phyloP scores from a whole-genome alignment of 192 early-diverging fungal species.

The Linnemannia schmuckeri region DNA sequence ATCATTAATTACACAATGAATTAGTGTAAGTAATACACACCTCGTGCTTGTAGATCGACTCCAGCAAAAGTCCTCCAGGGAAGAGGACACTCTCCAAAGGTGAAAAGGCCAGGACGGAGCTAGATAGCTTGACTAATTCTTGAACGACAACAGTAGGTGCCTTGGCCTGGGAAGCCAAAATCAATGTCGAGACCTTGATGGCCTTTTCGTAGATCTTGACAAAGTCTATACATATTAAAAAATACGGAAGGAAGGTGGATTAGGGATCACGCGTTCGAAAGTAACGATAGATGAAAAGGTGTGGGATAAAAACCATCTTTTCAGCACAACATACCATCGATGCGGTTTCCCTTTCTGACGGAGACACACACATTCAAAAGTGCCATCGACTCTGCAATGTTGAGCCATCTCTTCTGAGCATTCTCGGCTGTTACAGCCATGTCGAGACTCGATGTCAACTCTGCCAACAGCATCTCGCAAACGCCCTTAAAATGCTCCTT shows the following conservation, averaged over 20 bases:
- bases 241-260: background rate
- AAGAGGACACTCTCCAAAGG: constrained; percentile 61
- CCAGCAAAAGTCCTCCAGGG: constrained; percentile 61
- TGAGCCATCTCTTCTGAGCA: constrained; percentile 37
- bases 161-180: constrained; percentile 32
- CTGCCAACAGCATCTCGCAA: constrained; percentile 56
- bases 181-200: constrained; percentile 54
- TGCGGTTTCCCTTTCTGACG: constrained; percentile 66
- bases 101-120: constrained; percentile 30
- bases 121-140: constrained; percentile 46
- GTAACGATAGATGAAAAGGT: constrained; percentile 1
- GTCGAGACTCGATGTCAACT: constrained; percentile 51
- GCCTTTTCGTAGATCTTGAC: constrained; percentile 57
- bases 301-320: background rate
- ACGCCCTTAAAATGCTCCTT: constrained; percentile 63
- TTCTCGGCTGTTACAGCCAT: constrained; percentile 18
- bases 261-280: background rate
- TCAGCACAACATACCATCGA: constrained; percentile 58
- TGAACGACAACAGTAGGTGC: constrained; percentile 40
- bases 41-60: constrained; percentile 62
- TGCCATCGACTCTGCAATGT: constrained; percentile 58
- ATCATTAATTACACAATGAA: background rate
- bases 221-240: constrained; percentile 51
- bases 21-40: constrained; percentile 24
- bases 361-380: constrained; percentile 62